A percentile compares a stretch with the other conserved stretches of the same genome.
These are phyloP conservation scores for Annulohypoxylon truncatum DNA, from an alignment of 2,329 filamentous ascomycete genomes.

Conservation along the genomic window DNA sequence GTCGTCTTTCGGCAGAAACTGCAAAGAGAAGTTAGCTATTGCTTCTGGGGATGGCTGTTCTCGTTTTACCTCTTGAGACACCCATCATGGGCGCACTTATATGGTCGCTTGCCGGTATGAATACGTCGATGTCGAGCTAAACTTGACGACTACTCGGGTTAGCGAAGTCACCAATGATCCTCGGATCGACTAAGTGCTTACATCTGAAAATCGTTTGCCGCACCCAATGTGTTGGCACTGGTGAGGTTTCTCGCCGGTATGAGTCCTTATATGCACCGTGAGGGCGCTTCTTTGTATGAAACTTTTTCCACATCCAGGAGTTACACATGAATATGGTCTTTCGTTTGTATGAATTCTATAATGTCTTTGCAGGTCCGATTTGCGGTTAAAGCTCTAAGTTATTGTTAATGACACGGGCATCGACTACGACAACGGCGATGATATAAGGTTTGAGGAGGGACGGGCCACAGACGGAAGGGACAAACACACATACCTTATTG, in stretches of 20 bases:
- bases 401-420: slow-evolving; percentile 29
- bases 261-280: slow-evolving; percentile 77
- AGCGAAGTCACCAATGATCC: slow-evolving; percentile 38
- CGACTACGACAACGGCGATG: slow-evolving; percentile 1
- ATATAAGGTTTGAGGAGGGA: not conserved
- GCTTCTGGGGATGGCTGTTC: slow-evolving; percentile 4
- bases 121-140: slow-evolving; percentile 73
- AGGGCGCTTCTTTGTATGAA: slow-evolving; percentile 78
- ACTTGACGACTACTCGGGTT: slow-evolving; percentile 68
- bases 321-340: slow-evolving; percentile 72
- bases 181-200: slow-evolving; percentile 53
- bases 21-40: slow-evolving; percentile 22
- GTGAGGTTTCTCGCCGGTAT: slow-evolving; percentile 78
- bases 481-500: slow-evolving; percentile 64
- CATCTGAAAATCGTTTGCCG: slow-evolving; percentile 77
- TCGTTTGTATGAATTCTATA: slow-evolving; percentile 80
- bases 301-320: slow-evolving; percentile 72
- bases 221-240: slow-evolving; percentile 74
- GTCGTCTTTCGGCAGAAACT: slow-evolving; percentile 80
- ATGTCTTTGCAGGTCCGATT: slow-evolving; percentile 76
- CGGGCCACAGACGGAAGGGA: not conserved
- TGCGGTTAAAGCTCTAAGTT: slow-evolving; percentile 76
- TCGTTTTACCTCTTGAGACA: slow-evolving; percentile 68
- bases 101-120: slow-evolving; percentile 74
- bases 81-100: slow-evolving; percentile 70